Conservation (phyloP, 768 basidiomycete genomes). For the Podaxis sp. region DNA sequence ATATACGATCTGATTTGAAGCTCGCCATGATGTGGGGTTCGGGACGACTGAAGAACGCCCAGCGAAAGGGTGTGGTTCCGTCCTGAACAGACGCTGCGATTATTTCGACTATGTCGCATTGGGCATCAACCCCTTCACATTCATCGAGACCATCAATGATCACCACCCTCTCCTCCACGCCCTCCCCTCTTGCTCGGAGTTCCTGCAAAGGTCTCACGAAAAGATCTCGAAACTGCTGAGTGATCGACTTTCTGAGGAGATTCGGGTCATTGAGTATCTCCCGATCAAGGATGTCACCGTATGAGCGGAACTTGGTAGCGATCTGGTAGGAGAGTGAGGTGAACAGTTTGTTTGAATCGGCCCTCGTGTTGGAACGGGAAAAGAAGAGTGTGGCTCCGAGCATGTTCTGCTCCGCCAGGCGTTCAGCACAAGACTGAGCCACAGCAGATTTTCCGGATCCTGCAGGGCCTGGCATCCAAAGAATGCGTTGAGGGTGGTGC, state of each 20-base stretch:
- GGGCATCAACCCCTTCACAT: not conserved
- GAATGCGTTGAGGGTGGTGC: not conserved
- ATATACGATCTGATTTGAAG: not conserved
- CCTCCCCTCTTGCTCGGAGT: not conserved
- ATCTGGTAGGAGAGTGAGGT: constrained; percentile 2
- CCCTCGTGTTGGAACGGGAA: not conserved
- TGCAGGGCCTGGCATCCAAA: constrained; percentile 4
- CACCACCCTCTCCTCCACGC: not conserved
- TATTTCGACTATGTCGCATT: not conserved
- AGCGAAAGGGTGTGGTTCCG: not conserved
- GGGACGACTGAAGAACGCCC: not conserved
- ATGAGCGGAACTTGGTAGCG: not conserved
- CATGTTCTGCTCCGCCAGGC: not conserved
- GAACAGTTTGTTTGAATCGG: not conserved
- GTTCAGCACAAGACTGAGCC: not conserved
- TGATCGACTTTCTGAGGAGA: not conserved
- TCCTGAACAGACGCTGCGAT: not conserved
- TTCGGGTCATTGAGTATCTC: not conserved
- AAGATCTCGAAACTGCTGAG: not conserved
- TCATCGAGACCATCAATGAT: constrained; percentile 17
- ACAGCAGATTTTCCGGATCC: not conserved
- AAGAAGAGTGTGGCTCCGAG: constrained; percentile 6
- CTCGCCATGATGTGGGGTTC: constrained; percentile 5
- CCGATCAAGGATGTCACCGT: not conserved
- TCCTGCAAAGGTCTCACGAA: not conserved